Base-by-base conservation (phyloP, 257 asterid species). In the Fraxinus cuspidata region DNA sequence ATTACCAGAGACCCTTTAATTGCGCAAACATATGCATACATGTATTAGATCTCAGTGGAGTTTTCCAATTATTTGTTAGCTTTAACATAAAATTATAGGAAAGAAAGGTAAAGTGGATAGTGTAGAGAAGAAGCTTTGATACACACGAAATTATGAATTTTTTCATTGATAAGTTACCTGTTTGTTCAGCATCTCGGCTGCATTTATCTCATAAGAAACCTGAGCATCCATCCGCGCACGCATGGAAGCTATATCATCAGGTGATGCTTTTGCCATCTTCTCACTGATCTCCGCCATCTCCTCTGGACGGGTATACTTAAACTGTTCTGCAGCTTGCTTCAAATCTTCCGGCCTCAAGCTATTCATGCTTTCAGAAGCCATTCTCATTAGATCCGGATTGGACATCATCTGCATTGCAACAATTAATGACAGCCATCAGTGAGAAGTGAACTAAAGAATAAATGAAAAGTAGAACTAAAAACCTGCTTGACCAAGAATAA, bases 311-410 rank as follows among this genome's bases (percentile, higher is more conserved):
- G 96, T 88, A 78, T 93, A 92, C 83, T 96, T 93, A 92, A 96
- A 84, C 87, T 91, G 94, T 86, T 93, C 97, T 5, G 99, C 95
- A 85, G 98, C 98, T 77, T 70, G 83, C 86, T 82, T 96, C 53
- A 96, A 77, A 82, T 96, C 97, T 85, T 96, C 98, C 9, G 97
- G 92, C 87, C 90, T 89, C 81, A 93, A 83, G 83, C 87, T 92
- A 83, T 91, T 92, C 98, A 96, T 93, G 85, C 98, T 84, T 86
- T 93, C 98, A 37, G 99, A 81, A 81, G 98, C 99, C 99, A 96
- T 93, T 80, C 83, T 88, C 80, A 96, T 77, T 81, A 96, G 78
- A 23, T 96, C 97, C 1, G 99, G 99, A 90, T 96, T 96, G 21
- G 99, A 96, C 98, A 93, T 93, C 99, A 96, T 90, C 99, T 96